Evolutionary conservation across 495 filamentous ascomycete genomes (phyloP), one percentile per base, ranked within the genome.

Genomic region (Usnea hakonensis): DNA sequence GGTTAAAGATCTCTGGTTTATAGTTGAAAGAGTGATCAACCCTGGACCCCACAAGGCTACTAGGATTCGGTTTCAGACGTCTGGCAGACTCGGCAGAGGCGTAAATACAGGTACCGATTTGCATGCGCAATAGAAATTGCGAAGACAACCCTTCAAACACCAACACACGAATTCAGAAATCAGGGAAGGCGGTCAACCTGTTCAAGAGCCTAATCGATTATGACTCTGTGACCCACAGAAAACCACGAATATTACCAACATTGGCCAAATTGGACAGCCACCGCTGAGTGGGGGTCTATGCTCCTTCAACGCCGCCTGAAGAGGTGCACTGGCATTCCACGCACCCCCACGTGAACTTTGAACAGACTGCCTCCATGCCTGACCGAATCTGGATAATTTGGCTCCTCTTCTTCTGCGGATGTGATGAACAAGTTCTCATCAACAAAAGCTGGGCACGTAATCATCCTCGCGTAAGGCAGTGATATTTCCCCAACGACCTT

Each of bases 371-470:
- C 89, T 30, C 86, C 82, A 57, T 80, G 81, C 75, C 77, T 76
- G 60, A 79, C 80, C 55, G 86, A 87, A 65, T 84, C 76, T 7
- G 80, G 79, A 53, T 78, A 71, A 60, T 69, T 69, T 21, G 77
- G 76, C 59, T 84, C 75, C 21, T 69, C 82, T 62, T 86, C 82
- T 66, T 81, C 81, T 17, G 87, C 90, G 35, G 81, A 86, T 28
- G 89, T 93, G 63, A 92, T 86, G 70, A 85, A 87, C 67, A 94
- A 72, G 73, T 90, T 86, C 19, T 81, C 87, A 1, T 86, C 88
- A 35, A 87, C 86, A 70, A 94, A 90, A 44, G 82, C 76, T 5
- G 84, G 81, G 72, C 87, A 92, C 26, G 88, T 89, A 68, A 87
- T 79, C 67, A 85, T 83, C 61, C 79, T 79, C 41, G 90, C 89